These are phyloP conservation scores for Bullera alba DNA, from an alignment of 768 basidiomycete genomes.

Conservation along the genomic window DNA sequence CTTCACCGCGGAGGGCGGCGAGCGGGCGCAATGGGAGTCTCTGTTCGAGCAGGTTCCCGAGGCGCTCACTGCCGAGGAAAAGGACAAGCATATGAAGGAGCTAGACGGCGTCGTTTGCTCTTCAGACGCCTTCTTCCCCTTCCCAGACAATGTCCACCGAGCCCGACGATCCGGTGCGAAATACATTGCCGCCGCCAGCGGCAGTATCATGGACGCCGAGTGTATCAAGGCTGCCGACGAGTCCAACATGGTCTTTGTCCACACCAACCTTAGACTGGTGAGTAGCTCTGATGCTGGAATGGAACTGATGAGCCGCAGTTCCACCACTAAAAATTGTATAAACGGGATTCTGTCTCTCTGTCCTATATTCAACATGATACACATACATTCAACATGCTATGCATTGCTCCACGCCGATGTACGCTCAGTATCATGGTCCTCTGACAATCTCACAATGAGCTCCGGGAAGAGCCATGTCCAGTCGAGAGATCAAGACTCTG, in stretches of 20 bases:
- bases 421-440: too few relatives aligned
- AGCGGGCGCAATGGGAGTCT: constrained; percentile 83
- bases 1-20: constrained; percentile 68
- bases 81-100: constrained; percentile 63
- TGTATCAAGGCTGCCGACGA: constrained; percentile 96
- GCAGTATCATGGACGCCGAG: constrained; percentile 94
- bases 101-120: constrained; percentile 84
- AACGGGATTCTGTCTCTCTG: too few relatives aligned
- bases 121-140: constrained; percentile 99
- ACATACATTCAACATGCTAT: too few relatives aligned
- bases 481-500: too few relatives aligned
- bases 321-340: constrained; percentile 23
- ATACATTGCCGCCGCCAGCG: constrained; percentile 77
- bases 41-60: constrained; percentile 67
- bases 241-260: constrained; percentile 80
- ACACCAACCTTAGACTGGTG: constrained; percentile 81
- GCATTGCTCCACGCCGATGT: too few relatives aligned
- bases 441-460: too few relatives aligned
- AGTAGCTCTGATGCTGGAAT: constrained; percentile 47
- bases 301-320: constrained; percentile 5
- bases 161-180: constrained; percentile 83
- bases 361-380: too few relatives aligned
- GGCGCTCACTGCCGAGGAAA: constrained; percentile 63
- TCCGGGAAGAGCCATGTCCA: too few relatives aligned
- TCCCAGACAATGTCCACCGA: constrained; percentile 94